A percentile compares a stretch with the other conserved stretches of the same genome.
These are phyloP conservation scores for Anisogramma anomala DNA, from an alignment of 2,329 filamentous ascomycete genomes.

Conservation along the genomic window DNA sequence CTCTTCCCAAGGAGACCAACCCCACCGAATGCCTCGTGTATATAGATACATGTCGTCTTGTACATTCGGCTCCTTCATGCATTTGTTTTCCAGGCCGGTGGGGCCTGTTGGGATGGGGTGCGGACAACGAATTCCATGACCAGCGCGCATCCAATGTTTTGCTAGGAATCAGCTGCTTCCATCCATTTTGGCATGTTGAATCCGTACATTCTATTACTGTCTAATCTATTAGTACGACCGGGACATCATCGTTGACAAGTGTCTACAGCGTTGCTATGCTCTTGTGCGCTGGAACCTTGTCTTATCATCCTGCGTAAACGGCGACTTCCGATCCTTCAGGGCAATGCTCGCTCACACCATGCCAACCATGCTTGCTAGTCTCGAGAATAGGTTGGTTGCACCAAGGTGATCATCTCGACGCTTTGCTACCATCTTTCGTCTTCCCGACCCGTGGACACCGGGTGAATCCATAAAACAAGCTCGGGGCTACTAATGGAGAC, in stretches of 20 bases:
- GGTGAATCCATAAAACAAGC: neutral
- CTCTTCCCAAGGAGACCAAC: neutral
- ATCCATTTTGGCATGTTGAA: conserved; percentile 18
- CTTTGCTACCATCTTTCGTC: neutral
- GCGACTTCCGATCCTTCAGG: too few relatives aligned
- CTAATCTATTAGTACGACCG: conserved; percentile 23
- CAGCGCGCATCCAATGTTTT: conserved; percentile 11
- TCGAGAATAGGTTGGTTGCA: neutral
- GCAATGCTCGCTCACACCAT: too few relatives aligned
- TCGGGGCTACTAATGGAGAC: neutral
- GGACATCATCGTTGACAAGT: conserved; percentile 5
- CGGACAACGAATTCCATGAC: conserved; percentile 12
- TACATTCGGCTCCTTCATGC: conserved; percentile 5
- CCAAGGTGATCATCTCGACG: neutral
- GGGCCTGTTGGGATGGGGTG: neutral
- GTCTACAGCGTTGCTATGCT: conserved; percentile 5
- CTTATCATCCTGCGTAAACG: too few relatives aligned
- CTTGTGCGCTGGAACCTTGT: too few relatives aligned
- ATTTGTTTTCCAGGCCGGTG: conserved; percentile 5
- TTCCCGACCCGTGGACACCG: neutral
- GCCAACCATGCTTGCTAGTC: conserved; percentile 2
- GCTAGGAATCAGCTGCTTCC: conserved; percentile 10
- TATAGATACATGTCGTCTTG: conserved; percentile 4
- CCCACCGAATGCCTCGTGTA: neutral
- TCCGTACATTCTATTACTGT: conserved; percentile 28